Evolutionary conservation across 2,329 filamentous ascomycete species (phyloP), one percentile per base, ranked within the genome.

Genomic region (Talaromyces marneffei): DNA sequence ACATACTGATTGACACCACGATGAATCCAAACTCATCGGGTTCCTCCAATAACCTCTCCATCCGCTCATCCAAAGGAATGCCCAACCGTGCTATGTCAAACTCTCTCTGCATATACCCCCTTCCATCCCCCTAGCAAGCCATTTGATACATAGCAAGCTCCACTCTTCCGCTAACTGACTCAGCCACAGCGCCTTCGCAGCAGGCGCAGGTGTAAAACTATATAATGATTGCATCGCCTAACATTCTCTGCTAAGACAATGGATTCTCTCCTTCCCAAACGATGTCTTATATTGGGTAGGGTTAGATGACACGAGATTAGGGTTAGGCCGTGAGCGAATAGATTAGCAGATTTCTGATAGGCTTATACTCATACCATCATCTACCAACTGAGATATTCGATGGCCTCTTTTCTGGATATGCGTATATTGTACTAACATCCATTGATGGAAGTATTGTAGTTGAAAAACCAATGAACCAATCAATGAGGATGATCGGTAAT

Each of bases 41-140:
- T 54, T 79, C 76, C 64, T 78, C 76, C 6, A 78, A 61, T 76
- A 75, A 79, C 59, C 67, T 68, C 66, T 78, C 74, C 1, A 71
- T 67, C 42, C 75, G 66, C 2, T 63, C 25, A 61, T 74, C 67
- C 60, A 78, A 66, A 8, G 65, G 66, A 4, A 69, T 62, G 0
- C 72, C 74, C 4, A 67, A 65, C 77, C 8, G 29, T 8, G 48
- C 31, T 12, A 35, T 14, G 7, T 20, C 56, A 27, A 58, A 50
- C 18, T 58, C 56, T 14, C 27, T 23, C 16, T 59, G 56, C 12
- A 59, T 35, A 59, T 59, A 40, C 20, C 12, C 31, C n/a, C 29
- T 44, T 2, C 44, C 57, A n/a, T 48, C 12, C 44, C 44, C 16
- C 44, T 48, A 12, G 44, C 29, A 16, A 59, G 44, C 44, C 56